Conservation (phyloP, 148 eudicot species). For the Bassia scoparia region DNA sequence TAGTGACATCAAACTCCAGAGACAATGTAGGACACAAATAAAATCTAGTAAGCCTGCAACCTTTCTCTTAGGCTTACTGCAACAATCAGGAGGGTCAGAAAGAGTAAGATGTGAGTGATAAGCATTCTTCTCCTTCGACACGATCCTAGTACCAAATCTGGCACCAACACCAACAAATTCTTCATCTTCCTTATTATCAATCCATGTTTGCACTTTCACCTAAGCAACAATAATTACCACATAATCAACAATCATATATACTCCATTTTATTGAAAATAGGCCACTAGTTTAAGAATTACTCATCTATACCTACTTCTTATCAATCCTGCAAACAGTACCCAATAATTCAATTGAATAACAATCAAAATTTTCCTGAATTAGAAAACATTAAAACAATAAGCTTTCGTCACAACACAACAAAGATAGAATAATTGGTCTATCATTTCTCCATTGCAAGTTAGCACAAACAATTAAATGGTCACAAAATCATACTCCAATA, state of each 20-base stretch:
- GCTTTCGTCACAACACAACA: background rate
- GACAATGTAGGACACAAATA: background rate
- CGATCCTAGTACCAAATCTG: constrained; percentile 67
- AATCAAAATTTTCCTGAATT: background rate
- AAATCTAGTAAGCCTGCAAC: constrained; percentile 29
- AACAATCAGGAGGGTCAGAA: constrained; percentile 75
- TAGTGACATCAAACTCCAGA: background rate
- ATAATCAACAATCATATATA: background rate
- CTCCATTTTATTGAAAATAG: background rate
- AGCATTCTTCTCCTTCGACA: constrained; percentile 78
- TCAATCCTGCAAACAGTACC: background rate
- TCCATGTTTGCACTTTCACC: constrained; percentile 96
- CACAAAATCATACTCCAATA: background rate
- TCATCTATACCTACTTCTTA: too few relatives aligned
- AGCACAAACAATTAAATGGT: background rate
- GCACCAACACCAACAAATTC: constrained; percentile 92
- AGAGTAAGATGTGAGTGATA: constrained; percentile 46
- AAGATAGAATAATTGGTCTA: background rate
- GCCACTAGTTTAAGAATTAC: background rate
- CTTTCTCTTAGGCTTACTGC: constrained; percentile 62
- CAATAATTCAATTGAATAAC: background rate
- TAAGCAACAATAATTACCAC: constrained; percentile 21
- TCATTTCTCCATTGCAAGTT: too few relatives aligned
- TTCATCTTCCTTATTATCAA: constrained; percentile 53
- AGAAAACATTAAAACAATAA: background rate